phyloP scores from a whole-genome alignment of 2,329 filamentous ascomycete species.

The Fusarium humuli region DNA sequence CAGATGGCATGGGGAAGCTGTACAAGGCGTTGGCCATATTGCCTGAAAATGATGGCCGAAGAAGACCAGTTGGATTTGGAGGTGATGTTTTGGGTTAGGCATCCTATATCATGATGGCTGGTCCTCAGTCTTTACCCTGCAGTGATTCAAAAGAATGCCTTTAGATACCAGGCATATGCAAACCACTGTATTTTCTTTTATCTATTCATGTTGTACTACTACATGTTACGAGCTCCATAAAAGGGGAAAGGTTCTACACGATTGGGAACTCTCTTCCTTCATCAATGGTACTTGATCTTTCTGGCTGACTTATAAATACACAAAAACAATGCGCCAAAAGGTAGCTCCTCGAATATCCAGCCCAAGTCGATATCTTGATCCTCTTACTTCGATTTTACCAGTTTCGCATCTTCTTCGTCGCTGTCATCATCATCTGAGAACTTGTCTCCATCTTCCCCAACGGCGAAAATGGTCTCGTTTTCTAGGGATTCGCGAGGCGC shows the following conservation, averaged over 20 bases:
- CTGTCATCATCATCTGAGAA: constrained; percentile 82
- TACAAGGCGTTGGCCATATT: constrained; percentile 95
- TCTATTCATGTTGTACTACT: constrained; percentile 4
- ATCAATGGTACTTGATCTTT: constrained; percentile 32
- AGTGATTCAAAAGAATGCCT: neutral
- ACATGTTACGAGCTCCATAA: constrained; percentile 4
- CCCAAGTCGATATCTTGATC: constrained; percentile 1
- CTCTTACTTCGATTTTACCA: constrained; percentile 61
- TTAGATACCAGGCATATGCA: constrained; percentile 30
- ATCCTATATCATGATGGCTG: neutral
- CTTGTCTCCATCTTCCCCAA: constrained; percentile 85
- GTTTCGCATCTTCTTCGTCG: constrained; percentile 65
- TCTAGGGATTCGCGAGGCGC: constrained; percentile 72
- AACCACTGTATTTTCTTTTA: constrained; percentile 17
- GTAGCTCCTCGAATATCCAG: constrained; percentile 5
- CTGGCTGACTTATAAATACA: constrained; percentile 37
- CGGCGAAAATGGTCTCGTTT: constrained; percentile 95
- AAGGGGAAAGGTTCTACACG: neutral
- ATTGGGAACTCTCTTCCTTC: constrained; percentile 34
- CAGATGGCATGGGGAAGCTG: constrained; percentile 89
- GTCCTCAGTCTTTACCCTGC: neutral
- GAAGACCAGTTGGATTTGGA: constrained; percentile 91
- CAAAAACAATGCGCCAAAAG: constrained; percentile 27
- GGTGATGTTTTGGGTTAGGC: constrained; percentile 65
- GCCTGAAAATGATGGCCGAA: constrained; percentile 78